Conservation (phyloP, 208 protist genomes). For the Leishmania arabica region DNA sequence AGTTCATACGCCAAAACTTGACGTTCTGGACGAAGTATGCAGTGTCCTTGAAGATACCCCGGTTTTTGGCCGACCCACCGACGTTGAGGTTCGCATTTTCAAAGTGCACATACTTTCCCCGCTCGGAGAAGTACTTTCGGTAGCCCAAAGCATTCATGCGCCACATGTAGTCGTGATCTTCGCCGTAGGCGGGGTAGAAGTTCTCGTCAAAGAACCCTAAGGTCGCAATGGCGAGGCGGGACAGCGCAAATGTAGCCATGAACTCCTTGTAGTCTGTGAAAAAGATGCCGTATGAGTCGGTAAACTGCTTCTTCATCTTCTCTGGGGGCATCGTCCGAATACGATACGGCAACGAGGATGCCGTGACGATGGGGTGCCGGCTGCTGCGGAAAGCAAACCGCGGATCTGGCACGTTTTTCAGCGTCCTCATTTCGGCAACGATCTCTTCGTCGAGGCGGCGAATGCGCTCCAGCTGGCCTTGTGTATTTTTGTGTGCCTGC, state of each 20-base stretch:
- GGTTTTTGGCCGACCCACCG: not conserved
- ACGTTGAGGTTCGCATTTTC: slow-evolving; percentile 26
- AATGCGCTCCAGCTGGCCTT: slow-evolving; percentile 8
- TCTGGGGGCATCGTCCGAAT: slow-evolving; percentile 33
- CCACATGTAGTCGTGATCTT: slow-evolving; percentile 50
- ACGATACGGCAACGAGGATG: slow-evolving; percentile 42
- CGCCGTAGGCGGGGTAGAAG: slow-evolving; percentile 55
- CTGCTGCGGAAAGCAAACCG: slow-evolving; percentile 26
- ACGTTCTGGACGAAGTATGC: slow-evolving; percentile 3
- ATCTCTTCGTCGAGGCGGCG: slow-evolving; percentile 18
- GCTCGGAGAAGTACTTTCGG: slow-evolving; percentile 7
- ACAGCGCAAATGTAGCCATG: slow-evolving; percentile 38
- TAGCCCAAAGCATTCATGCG: slow-evolving; percentile 39
- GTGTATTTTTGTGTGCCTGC: slow-evolving; percentile 4
- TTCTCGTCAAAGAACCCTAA: slow-evolving; percentile 65
- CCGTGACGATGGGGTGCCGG: slow-evolving; percentile 20
- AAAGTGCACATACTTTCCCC: slow-evolving; percentile 25
- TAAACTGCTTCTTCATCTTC: slow-evolving; percentile 21
- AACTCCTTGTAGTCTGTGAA: slow-evolving; percentile 14
- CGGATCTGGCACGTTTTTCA: not conserved
- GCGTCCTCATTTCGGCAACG: slow-evolving; percentile 9
- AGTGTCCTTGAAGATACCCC: slow-evolving; percentile 17
- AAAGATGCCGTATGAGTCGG: slow-evolving; percentile 32
- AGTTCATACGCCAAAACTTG: slow-evolving; percentile 30
- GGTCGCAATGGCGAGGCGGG: slow-evolving; percentile 42